Evolutionary conservation across 2,329 filamentous ascomycete species (phyloP).

Genomic region (Diaporthe sp.): DNA sequence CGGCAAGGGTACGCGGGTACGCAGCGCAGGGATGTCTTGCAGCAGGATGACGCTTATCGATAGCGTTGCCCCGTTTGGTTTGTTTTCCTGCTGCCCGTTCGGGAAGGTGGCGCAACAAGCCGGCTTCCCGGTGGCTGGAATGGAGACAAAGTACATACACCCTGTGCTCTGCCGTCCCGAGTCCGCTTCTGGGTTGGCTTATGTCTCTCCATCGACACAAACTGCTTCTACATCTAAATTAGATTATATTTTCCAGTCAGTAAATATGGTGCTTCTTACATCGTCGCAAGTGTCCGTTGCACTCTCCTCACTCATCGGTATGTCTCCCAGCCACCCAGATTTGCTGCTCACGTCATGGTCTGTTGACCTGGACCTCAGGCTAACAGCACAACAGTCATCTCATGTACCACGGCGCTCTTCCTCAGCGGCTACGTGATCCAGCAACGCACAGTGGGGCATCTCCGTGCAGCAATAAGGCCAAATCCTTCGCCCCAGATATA

Average conservation of each 20-base stretch:
- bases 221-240: conserved; percentile 43
- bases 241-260: conserved; percentile 36
- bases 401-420: conserved; percentile 87
- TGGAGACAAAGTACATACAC: conserved; percentile 14
- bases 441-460: conserved; percentile 83
- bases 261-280: conserved; percentile 68
- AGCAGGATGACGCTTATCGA: conserved; percentile 27
- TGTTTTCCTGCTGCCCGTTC: conserved; percentile 31
- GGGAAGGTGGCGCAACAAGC: conserved; percentile 34
- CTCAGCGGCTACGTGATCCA: conserved; percentile 89
- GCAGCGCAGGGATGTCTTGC: background rate
- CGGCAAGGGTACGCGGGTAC: background rate
- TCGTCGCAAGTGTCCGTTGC: conserved; percentile 78
- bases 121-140: conserved; percentile 3
- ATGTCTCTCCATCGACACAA: conserved; percentile 16
- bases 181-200: conserved; percentile 14
- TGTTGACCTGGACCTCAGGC: conserved; percentile 13
- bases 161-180: conserved; percentile 31
- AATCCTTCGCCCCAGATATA: conserved; percentile 61
- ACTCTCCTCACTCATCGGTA: conserved; percentile 74
- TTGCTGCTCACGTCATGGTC: conserved; percentile 31
- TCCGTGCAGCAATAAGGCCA: conserved; percentile 78
- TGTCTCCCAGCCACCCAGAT: conserved; percentile 42
- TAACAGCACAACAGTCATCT: conserved; percentile 65
- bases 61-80: conserved; percentile 32